phyloP scores from a whole-genome alignment of 305 asterid genomes.

The Galium porrigens region DNA sequence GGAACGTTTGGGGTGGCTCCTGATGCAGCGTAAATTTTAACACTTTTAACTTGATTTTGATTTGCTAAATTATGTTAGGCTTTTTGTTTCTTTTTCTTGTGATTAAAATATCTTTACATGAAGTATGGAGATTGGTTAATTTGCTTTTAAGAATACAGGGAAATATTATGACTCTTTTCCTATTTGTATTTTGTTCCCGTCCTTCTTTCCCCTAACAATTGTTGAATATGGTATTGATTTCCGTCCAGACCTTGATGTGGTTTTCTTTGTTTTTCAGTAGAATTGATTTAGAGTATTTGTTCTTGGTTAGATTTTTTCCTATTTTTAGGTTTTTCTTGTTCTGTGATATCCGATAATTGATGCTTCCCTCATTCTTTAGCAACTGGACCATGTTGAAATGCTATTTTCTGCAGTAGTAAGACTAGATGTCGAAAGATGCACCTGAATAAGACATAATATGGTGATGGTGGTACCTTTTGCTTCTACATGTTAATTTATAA shows the following conservation, averaged over 20 bases:
- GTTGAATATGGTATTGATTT: background rate
- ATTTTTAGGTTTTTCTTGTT: background rate
- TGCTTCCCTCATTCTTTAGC: background rate
- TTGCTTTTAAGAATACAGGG: background rate
- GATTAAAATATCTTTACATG: background rate
- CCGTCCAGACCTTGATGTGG: background rate
- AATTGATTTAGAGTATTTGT: background rate
- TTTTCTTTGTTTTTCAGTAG: background rate
- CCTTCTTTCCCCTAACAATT: background rate
- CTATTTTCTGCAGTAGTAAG: background rate
- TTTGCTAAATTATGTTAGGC: background rate
- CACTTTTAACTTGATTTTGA: background rate
- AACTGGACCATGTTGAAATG: background rate
- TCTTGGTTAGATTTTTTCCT: background rate
- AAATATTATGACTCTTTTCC: background rate
- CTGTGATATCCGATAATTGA: background rate
- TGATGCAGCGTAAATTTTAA: conserved; percentile 76
- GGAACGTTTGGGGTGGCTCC: conserved; percentile 91
- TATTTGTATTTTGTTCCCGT: background rate
- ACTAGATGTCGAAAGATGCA: background rate
- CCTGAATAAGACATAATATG: background rate
- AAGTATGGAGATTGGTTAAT: background rate
- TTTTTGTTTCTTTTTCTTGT: background rate
- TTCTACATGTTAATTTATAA: background rate
- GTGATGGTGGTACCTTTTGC: background rate